Evolutionary conservation across 2,329 filamentous ascomycete species (phyloP).

Genomic region (Cordyceps cateniannulata): DNA sequence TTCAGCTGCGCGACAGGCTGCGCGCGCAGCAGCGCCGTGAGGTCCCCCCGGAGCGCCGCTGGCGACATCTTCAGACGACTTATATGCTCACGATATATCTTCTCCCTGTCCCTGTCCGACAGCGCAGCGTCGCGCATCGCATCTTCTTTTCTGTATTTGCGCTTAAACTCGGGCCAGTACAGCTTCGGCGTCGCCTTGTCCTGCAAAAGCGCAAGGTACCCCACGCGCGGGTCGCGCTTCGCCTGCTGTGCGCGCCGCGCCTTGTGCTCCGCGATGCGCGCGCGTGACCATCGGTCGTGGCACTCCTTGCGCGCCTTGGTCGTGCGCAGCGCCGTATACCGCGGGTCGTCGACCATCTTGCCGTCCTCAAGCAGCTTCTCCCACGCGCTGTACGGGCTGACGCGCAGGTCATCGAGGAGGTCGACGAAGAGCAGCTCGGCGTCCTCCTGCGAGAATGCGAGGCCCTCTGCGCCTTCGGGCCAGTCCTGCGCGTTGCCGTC

Average conservation of each 20-base stretch:
- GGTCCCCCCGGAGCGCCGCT: conserved; percentile 61
- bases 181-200: conserved; percentile 81
- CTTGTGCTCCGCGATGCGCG: conserved; percentile 66
- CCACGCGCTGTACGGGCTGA: conserved; percentile 88
- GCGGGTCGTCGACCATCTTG: conserved; percentile 72
- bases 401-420: conserved; percentile 71
- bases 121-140: conserved; percentile 71
- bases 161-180: conserved; percentile 95
- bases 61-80: conserved; percentile 59
- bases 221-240: conserved; percentile 75
- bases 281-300: conserved; percentile 77
- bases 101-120: conserved; percentile 71
- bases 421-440: conserved; percentile 75
- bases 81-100: conserved; percentile 70
- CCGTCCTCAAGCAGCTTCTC: conserved; percentile 82
- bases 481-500: conserved; percentile 54
- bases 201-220: conserved; percentile 76
- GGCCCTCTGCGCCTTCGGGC: conserved; percentile 66
- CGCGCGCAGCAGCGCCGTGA: conserved; percentile 57
- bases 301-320: conserved; percentile 76
- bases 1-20: conserved; percentile 55
- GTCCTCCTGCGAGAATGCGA: conserved; percentile 68
- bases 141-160: conserved; percentile 78
- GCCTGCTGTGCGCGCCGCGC: conserved; percentile 67
- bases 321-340: conserved; percentile 77